A percentile compares a stretch with the other conserved stretches of the same genome.
Conservation (phyloP, 2,329 filamentous ascomycete species). For the Botrytis galanthina region DNA sequence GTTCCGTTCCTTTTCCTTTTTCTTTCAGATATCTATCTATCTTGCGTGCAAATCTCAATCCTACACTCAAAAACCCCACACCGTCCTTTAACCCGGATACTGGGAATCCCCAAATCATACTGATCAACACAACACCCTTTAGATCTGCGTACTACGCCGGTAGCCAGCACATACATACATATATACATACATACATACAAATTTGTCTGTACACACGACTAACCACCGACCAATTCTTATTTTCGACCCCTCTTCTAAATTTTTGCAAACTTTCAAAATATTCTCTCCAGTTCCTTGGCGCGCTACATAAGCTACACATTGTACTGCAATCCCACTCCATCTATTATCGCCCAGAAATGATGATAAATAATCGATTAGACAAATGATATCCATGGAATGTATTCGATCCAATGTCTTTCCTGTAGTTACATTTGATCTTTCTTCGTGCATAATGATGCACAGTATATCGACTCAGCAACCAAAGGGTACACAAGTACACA, state of each 20-base stretch:
- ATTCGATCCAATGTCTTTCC: neutral
- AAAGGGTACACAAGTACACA: neutral
- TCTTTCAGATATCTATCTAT: neutral
- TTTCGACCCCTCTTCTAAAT: neutral
- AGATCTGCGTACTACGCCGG: conserved; percentile 1
- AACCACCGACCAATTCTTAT: too few relatives aligned
- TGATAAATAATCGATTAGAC: neutral
- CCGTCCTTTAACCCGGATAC: neutral
- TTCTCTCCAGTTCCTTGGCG: neutral
- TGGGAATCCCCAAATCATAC: neutral
- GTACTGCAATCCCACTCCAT: neutral
- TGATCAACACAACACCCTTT: neutral
- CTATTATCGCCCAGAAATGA: neutral
- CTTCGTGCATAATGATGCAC: neutral
- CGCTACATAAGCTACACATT: neutral
- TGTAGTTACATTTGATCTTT: neutral
- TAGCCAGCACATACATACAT: conserved; percentile 12
- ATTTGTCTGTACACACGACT: neutral
- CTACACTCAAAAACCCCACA: neutral
- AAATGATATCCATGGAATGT: neutral
- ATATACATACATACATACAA: neutral
- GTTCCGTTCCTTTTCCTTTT: neutral
- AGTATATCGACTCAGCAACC: neutral
- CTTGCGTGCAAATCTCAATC: neutral
- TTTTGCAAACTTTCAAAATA: neutral